Base-by-base conservation (phyloP, 2,329 filamentous ascomycete genomes). In the Orbilia brochopaga region DNA sequence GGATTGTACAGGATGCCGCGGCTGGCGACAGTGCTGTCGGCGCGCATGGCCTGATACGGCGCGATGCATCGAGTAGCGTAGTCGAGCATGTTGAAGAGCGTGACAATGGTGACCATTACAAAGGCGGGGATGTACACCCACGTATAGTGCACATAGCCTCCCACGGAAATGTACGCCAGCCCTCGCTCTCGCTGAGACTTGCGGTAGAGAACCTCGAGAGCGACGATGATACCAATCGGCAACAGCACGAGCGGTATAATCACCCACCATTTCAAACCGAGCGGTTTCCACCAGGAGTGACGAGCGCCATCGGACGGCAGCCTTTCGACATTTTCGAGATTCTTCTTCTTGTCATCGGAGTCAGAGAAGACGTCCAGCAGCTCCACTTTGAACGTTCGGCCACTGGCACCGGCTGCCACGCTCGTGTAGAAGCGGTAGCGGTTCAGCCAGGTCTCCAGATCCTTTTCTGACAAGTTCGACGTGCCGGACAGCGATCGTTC, bases 1-100 rank as follows among this genome's bases (percentile, higher is more conserved):
- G 70, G 70, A 23, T 62, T 74, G 30, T 74, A 69, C 7, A 74
- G 37, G 11, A 74, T 69, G 19, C 64, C 65, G n/a, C 64, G 64
- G 37, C 65, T 69, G 19, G 70, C 70, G 4, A 55, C 55, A 5
- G 70, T 61, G 24, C 63, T 69, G 30, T 69, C 65, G 1, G 51
- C 48, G 5, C 65, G 51, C 70, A 74, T 74, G 8, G 64, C 64
- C 24, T 69, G 70, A 19, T 74, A 74, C 0, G 70, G 70, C 2
- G 64, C 70, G 19, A 74, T 51, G 21, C 52, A 65, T 3, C 65
- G 59, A 21, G 61, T 60, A 7, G 70, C 64, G 19, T 65, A 69
- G 37, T 74, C 70, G 23, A 74, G 55, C 63, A 74, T 69, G 46
- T 58, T 59, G 35, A 74, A 74, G 1, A 70, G 40, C 2, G 64